Conservation (phyloP, 2,329 filamentous ascomycete species). For the Chaetomium sp. region DNA sequence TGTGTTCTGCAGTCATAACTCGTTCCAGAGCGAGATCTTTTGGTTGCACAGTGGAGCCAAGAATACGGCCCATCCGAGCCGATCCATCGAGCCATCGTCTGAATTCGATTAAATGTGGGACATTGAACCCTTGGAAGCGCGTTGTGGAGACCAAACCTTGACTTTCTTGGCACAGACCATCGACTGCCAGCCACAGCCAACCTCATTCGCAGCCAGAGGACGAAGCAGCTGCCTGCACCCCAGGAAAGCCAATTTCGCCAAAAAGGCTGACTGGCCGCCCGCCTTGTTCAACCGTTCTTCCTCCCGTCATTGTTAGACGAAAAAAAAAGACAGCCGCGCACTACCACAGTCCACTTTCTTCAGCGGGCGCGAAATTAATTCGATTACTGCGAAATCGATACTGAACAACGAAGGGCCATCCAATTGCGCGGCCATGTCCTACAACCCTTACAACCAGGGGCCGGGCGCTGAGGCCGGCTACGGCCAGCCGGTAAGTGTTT, state of each 20-base stretch:
- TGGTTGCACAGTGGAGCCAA: not conserved
- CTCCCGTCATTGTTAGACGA: slow-evolving; percentile 7
- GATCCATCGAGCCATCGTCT: too few species aligned
- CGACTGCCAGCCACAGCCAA: slow-evolving; percentile 10
- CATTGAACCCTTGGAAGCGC: too few species aligned
- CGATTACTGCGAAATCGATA: slow-evolving; percentile 1
- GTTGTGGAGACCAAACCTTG: slow-evolving; percentile 1
- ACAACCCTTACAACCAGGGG: slow-evolving; percentile 64
- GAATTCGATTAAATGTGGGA: slow-evolving; percentile 2
- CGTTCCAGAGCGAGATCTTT: not conserved
- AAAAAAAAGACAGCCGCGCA: slow-evolving; percentile 3
- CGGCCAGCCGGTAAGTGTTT: slow-evolving; percentile 49
- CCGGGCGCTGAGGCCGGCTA: slow-evolving; percentile 52
- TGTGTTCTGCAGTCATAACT: not conserved
- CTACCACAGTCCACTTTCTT: not conserved
- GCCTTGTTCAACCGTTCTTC: not conserved
- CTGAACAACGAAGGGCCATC: slow-evolving; percentile 1
- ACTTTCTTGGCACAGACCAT: not conserved
- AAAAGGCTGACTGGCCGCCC: slow-evolving; percentile 7
- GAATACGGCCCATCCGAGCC: slow-evolving; percentile 3
- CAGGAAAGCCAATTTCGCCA: slow-evolving; percentile 22
- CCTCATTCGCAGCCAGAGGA: slow-evolving; percentile 1
- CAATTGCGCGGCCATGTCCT: slow-evolving; percentile 50
- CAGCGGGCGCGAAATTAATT: not conserved
- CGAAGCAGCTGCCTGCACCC: slow-evolving; percentile 16